These are phyloP conservation scores for Thinopyrum obtusiflorum DNA, from an alignment of 202 grass and related monocot species.

Conservation along the genomic window DNA sequence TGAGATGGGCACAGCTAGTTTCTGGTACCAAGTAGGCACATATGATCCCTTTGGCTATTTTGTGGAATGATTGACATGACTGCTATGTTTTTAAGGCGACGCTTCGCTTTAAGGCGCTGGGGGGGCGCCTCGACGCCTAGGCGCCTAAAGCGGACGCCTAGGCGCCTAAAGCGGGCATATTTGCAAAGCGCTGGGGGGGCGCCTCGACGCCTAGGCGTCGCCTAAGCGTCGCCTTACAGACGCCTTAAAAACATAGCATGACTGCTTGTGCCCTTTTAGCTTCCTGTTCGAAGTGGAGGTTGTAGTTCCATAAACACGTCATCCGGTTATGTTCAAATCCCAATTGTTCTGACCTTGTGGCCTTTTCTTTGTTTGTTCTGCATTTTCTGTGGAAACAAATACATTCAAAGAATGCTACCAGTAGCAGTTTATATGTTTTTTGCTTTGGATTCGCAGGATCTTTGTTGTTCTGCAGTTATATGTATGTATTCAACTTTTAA, in stretches of 20 bases:
- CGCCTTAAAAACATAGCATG: too few species aligned
- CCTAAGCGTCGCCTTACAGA: too few species aligned
- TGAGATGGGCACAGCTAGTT: neutral
- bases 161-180: too few species aligned
- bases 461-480: neutral
- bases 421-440: neutral
- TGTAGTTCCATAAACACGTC: conserved; percentile 5
- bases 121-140: too few species aligned
- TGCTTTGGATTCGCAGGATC: neutral
- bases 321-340: neutral
- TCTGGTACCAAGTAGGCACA: neutral
- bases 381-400: neutral
- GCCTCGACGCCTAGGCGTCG: too few species aligned
- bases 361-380: neutral
- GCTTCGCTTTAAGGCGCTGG: too few species aligned
- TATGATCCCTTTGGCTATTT: neutral
- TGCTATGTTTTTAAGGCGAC: too few species aligned
- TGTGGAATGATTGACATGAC: neutral
- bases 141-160: too few species aligned
- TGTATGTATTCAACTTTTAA: neutral
- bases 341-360: neutral
- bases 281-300: neutral
- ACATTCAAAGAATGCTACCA: neutral
- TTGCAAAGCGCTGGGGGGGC: too few species aligned
- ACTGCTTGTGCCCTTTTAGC: neutral